These are phyloP conservation scores for Fusarium incarnatum DNA, from an alignment of 2,329 filamentous ascomycete genomes.

Conservation along the genomic window DNA sequence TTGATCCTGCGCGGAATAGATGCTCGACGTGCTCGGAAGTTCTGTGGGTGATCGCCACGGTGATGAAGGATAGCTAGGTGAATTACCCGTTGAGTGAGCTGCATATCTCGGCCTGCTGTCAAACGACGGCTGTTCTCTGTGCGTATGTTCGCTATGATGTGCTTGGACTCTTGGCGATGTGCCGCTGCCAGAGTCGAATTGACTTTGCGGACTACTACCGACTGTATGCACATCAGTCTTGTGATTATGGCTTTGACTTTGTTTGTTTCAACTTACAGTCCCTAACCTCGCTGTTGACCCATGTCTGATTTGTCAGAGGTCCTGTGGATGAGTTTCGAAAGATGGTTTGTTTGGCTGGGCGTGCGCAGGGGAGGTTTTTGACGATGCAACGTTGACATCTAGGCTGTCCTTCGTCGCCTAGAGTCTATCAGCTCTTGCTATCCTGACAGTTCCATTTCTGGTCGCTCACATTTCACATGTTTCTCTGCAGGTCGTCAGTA, in stretches of 20 bases:
- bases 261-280: constrained; percentile 47
- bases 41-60: constrained; percentile 32
- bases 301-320: constrained; percentile 52
- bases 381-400: constrained; percentile 51
- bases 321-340: constrained; percentile 52
- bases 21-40: constrained; percentile 18
- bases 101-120: constrained; percentile 14
- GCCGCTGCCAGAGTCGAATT: not conserved
- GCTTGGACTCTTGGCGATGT: not conserved
- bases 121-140: not conserved
- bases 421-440: not conserved
- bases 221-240: not conserved
- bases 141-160: constrained; percentile 2
- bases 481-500: constrained; percentile 43
- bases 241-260: rapidly evolving
- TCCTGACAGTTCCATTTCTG: no score
- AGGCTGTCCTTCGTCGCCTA: constrained; percentile 55
- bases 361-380: constrained; percentile 51
- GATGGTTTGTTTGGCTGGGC: constrained; percentile 52
- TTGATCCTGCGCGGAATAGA: constrained; percentile 21
- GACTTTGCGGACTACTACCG: constrained; percentile 11
- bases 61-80: constrained; percentile 17
- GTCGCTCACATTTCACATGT: constrained; percentile 54
- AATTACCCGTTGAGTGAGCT: constrained; percentile 3
- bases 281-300: constrained; percentile 52